Conservation (phyloP, 2,329 filamentous ascomycete genomes). For the Paramyrothecium sp. region DNA sequence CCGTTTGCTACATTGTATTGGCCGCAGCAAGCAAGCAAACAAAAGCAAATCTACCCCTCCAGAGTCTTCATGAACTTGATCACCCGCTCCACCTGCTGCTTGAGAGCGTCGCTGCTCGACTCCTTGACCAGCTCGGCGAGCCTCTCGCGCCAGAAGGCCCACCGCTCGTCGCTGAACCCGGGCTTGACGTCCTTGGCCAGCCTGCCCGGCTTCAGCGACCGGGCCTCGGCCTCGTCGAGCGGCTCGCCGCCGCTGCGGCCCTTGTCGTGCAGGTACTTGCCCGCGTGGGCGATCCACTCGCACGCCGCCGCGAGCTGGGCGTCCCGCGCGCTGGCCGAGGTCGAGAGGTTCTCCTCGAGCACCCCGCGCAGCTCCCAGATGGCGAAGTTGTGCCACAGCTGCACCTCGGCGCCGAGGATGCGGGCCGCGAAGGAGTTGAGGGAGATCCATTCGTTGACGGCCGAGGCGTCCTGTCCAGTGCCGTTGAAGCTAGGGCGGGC, state of each 20-base stretch:
- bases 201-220: slow-evolving; percentile 15
- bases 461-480: slow-evolving; percentile 15
- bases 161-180: slow-evolving; percentile 23
- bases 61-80: slow-evolving; percentile 18
- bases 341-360: slow-evolving; percentile 22
- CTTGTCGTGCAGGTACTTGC: slow-evolving; percentile 18
- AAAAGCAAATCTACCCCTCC: slow-evolving; percentile 6
- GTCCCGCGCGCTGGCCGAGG: slow-evolving; percentile 12
- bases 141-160: slow-evolving; percentile 27
- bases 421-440: slow-evolving; percentile 32
- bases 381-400: slow-evolving; percentile 22
- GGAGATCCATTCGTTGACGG: slow-evolving; percentile 23
- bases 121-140: slow-evolving; percentile 16
- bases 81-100: slow-evolving; percentile 14
- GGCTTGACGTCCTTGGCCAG: slow-evolving; percentile 12
- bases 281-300: slow-evolving; percentile 29
- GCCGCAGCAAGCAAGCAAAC: no score
- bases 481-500: slow-evolving; percentile 20
- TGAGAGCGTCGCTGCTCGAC: slow-evolving; percentile 14
- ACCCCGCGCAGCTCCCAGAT: slow-evolving; percentile 27
- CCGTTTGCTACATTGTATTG: no score
- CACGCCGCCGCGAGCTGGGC: slow-evolving; percentile 16
- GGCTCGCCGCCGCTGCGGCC: slow-evolving; percentile 4
- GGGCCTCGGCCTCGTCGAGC: slow-evolving; percentile 16
- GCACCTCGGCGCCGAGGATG: slow-evolving; percentile 18